Conservation (phyloP, 2,329 filamentous ascomycete genomes). For the Colletotrichum camelliae region DNA sequence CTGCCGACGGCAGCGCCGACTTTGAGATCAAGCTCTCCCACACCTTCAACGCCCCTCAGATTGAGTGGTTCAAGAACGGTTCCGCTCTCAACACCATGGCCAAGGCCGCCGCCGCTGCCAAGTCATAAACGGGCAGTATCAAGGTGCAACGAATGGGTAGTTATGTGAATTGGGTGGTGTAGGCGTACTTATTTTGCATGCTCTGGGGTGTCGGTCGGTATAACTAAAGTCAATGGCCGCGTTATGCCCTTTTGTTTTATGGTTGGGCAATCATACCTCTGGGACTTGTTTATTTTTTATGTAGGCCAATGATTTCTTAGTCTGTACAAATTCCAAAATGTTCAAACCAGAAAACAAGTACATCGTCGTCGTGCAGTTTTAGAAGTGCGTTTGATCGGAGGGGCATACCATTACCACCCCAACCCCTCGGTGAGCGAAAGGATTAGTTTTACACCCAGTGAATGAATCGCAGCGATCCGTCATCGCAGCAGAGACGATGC, state of each 20-base stretch:
- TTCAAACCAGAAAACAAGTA: background rate
- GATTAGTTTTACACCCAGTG: background rate
- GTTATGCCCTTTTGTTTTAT: slow-evolving; percentile 13
- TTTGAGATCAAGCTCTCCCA: slow-evolving; percentile 88
- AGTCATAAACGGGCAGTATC: slow-evolving; percentile 32
- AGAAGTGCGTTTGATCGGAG: background rate
- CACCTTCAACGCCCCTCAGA: slow-evolving; percentile 97
- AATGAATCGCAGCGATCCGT: background rate
- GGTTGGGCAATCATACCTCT: slow-evolving; percentile 20
- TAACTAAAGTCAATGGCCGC: slow-evolving; percentile 12
- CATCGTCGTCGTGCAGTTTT: background rate
- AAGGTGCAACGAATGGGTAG: slow-evolving; percentile 1
- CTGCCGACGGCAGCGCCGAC: slow-evolving; percentile 72
- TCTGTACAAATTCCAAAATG: slow-evolving; percentile 39
- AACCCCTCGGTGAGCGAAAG: background rate
- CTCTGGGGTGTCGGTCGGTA: slow-evolving; percentile 18
- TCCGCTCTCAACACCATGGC: slow-evolving; percentile 99
- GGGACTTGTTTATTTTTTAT: slow-evolving; percentile 27
- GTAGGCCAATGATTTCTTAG: slow-evolving; percentile 25
- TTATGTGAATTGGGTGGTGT: slow-evolving; percentile 27
- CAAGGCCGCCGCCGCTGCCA: slow-evolving; percentile 53
- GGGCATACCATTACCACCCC: background rate
- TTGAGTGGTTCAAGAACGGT: slow-evolving; percentile 99
- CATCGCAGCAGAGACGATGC: background rate
- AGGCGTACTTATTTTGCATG: slow-evolving; percentile 33